Evolutionary conservation across 163 green algal species (phyloP), one percentile per base, ranked within the genome.

Genomic region (Prototheca wickerhamii): DNA sequence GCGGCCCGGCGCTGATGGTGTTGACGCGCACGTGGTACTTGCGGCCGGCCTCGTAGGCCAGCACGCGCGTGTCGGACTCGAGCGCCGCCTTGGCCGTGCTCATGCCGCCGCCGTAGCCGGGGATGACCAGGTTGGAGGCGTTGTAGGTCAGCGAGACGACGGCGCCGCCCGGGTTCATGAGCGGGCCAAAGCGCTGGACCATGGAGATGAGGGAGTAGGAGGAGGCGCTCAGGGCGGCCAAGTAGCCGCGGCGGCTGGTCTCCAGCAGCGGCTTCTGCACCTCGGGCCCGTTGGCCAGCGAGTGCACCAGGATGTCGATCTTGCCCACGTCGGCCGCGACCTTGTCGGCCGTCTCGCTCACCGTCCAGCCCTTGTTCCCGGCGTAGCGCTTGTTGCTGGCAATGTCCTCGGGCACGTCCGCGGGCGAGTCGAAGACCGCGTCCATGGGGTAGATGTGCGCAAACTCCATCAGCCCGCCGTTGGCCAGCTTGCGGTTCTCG

Each of bases 241-340:
- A 82, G 82, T 99, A 99, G 29, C 93, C 93, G 75, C 85, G 74
- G 62, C 93, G 83, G 6, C 80, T 93, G 12, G 91, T 97, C 78
- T 99, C 91, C 61, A 99, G 83, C 56, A 99, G 84, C 12, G 88
- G 84, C 77, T 99, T 99, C 20, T 80, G 72, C 25, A 98, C 92
- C 78, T 99, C 93, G 34, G 93, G 93, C 18, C 93, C 93, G 75
- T 99, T 99, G 61, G 93, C 93, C 35, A 99, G 84, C 4, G 89
- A 97, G 83, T 99, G 93, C 40, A 95, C 91, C 67, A 99, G 30
- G 56, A 98, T 85, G 78, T 99, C 93, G 34, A 99, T 89, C 5
- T 83, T 95, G 62, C 93, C 93, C 46, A 83, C 77, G 62, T 98
- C 93, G 51, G 72, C 61, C 65, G 84, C 81, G 0, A 97, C 88